A percentile compares a stretch with the other conserved stretches of the same genome.
Evolutionary conservation across 305 asterid genomes (phyloP).

Genomic region (Plantago lanceolata): DNA sequence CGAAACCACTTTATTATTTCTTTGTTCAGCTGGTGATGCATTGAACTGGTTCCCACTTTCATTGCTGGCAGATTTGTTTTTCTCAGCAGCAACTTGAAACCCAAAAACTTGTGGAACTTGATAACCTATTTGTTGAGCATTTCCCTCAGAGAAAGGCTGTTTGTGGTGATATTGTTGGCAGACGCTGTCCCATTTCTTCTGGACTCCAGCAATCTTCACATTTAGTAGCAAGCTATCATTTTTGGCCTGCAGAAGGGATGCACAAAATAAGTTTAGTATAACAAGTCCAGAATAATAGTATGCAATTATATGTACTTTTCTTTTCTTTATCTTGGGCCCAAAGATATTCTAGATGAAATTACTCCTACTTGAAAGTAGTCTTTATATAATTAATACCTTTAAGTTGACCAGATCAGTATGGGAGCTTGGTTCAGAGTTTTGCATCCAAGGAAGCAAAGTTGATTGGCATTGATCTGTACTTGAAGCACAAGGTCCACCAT

Average conservation of each 20-base stretch:
- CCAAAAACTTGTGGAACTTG: constrained; percentile 46
- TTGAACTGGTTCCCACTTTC: constrained; percentile 22
- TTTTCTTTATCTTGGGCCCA: no score
- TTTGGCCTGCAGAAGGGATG: constrained; percentile 70
- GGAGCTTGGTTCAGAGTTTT: constrained; percentile 29
- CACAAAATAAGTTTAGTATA: constrained; percentile 8
- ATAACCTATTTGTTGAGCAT: constrained; percentile 21
- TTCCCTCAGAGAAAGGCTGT: constrained; percentile 35
- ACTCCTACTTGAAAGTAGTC: background rate
- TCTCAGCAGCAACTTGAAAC: constrained; percentile 40
- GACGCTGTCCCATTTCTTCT: constrained; percentile 64
- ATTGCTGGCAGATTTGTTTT: constrained; percentile 30
- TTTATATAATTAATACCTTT: constrained; percentile 43
- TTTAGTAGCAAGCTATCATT: constrained; percentile 51
- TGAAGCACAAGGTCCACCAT: constrained; percentile 32
- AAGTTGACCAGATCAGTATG: constrained; percentile 24
- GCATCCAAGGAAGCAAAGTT: constrained; percentile 53
- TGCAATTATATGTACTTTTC: background rate
- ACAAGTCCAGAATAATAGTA: background rate
- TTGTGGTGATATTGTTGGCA: constrained; percentile 50
- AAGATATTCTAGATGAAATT: background rate
- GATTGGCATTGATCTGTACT: constrained; percentile 34
- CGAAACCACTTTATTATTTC: constrained; percentile 31
- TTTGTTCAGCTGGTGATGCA: constrained; percentile 35
- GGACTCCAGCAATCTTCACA: constrained; percentile 42